phyloP scores from a whole-genome alignment of 768 basidiomycete species.

The Saitozyma podzolica region DNA sequence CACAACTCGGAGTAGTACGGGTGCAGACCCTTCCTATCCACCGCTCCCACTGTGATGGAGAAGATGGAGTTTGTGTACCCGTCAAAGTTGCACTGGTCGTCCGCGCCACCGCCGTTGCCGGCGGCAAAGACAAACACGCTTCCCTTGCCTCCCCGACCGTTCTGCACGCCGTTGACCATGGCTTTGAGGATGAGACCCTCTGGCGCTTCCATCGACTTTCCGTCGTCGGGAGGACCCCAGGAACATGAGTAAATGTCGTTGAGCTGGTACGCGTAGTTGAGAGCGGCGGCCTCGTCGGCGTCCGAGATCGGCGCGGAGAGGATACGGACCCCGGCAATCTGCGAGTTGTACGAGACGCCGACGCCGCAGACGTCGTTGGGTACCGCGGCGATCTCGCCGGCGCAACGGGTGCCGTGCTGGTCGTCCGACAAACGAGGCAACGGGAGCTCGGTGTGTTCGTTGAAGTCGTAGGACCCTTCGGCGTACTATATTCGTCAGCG shows the following conservation, averaged over 20 bases:
- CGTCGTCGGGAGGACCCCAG: conserved; percentile 98
- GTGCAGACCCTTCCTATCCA: conserved; percentile 89
- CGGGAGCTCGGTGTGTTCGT: conserved; percentile 84
- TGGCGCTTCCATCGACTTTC: conserved; percentile 90
- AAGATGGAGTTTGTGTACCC: conserved; percentile 99
- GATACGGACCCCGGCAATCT: conserved; percentile 91
- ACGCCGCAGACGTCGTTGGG: conserved; percentile 93
- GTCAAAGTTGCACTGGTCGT: conserved; percentile 98
- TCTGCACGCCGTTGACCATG: conserved; percentile 87
- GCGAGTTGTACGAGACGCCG: conserved; percentile 87
- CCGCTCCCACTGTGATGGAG: conserved; percentile 90
- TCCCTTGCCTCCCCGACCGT: conserved; percentile 84
- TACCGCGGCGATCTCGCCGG: conserved; percentile 90
- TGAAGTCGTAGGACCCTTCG: conserved; percentile 90
- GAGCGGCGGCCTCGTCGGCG: conserved; percentile 88
- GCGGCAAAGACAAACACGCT: conserved; percentile 96
- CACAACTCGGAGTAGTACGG: conserved; percentile 98
- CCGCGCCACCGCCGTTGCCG: conserved; percentile 86
- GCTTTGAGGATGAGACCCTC: conserved; percentile 88
- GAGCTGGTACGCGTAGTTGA: conserved; percentile 91
- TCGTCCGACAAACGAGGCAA: conserved; percentile 86
- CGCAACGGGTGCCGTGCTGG: conserved; percentile 95
- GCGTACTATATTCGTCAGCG: conserved; percentile 61
- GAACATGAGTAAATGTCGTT: conserved; percentile 93
- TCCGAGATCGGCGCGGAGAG: conserved; percentile 93